Evolutionary conservation across 1,139 yeast species (phyloP), one percentile per base, ranked within the genome.

Genomic region (Geotrichum histeridarum): DNA sequence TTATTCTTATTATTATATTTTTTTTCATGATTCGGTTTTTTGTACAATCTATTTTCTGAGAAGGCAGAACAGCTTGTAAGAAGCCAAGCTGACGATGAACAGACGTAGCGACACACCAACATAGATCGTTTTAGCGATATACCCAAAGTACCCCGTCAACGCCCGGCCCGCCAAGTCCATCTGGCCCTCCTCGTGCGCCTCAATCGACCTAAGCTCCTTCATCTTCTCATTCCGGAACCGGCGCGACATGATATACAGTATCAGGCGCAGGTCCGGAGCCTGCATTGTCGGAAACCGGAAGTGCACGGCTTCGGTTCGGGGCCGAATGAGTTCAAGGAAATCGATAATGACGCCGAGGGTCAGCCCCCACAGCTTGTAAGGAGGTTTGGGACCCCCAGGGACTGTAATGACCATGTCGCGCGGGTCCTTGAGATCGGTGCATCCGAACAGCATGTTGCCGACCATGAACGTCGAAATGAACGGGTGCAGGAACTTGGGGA

Each of bases 341-440:
- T 72, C 75, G 11, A 63, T 61, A 32, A 72, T 51, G 17, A 71
- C 63, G 7, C 69, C 70, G 35, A 64, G 61, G 4, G 76, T 72
- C 12, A 72, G 63, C 1, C 76, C 76, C 76, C 76, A 72, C 35
- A 69, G 61, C 55, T 64, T 64, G 59, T 64, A 69, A 1, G 70
- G 71, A 0, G 62, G 60, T 11, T 54, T 54, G 17, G 63, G 56
- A 33, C 51, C 57, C 2, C 39, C 51, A 7, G 39, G 52, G 11
- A n/a, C n/a, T 4, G 55, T 36, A 1, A 50, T 42, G 14, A 45
- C 49, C 55, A 55, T 37, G 38, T 55, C 53, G 18, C 45, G 48
- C 8, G 58, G 58, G 18, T 70, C 67, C 22, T 52, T 50, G 15
- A 73, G 59, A 18, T 62, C 61, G 11, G 70, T 61, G 8, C 73